Base-by-base conservation (phyloP, 805 yeast genomes). In the Kodamaea neixiangensis region DNA sequence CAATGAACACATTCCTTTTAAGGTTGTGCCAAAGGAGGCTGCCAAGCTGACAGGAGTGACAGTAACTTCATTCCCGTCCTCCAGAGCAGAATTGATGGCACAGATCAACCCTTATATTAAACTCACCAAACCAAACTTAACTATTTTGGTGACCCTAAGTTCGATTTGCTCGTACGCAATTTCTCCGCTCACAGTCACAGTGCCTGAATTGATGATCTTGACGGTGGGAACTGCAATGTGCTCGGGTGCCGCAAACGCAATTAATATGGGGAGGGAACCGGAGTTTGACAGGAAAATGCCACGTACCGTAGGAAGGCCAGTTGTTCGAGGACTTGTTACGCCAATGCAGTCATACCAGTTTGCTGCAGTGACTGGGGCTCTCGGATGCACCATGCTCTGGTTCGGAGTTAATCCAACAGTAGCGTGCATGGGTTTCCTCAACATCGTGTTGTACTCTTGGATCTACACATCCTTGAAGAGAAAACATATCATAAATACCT, bases 241-340 rank as follows among this genome's bases (percentile, higher is more conserved):
- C 56, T 90, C 97, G 0, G 96, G 96, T 9, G 85, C 97, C 1
- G 99, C 99, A 2, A 94, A 94, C 69, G 96, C 98, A 3, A 90
- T 94, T 44, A 94, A 94, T 64, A 93, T 92, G 96, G 98, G 91
- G 1, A 76, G 99, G 58, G 99, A 94, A 68, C 97, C 97, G 1
- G 87, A 82, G 17, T 94, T 83, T 63, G 99, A 94, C 64, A 77
- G 80, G 44, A 78, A 80, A 63, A 94, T 94, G 99, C 80, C 85
- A 3, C 77, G 99, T 63, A 94, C 99, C 0, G 81, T 87, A 7
- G 79, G 85, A 4, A 77, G 99, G 61, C 99, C 99, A 0, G 92
- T 94, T 2, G 98, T 92, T 0, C 76, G 89, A 18, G 97, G 97
- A 0, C 62, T 82, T 3, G 74, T 94, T 5, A 79, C 89, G 0